Evolutionary conservation across 192 early-diverging fungal species (phyloP).

Genomic region (Jimgerdemannia lactiflua): DNA sequence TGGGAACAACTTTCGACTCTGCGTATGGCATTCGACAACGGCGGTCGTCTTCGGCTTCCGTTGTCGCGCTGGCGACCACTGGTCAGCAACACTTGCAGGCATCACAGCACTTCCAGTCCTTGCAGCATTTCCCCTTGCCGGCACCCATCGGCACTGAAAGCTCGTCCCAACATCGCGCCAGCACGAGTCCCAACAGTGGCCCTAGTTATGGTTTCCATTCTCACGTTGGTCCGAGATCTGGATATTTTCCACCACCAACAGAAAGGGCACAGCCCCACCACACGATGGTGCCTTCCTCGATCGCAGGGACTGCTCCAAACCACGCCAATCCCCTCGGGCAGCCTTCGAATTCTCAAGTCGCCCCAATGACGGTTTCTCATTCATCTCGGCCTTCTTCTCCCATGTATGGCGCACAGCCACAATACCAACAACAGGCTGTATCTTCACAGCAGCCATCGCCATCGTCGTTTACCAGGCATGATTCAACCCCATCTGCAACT

Average conservation of each 20-base stretch:
- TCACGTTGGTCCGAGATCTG: not conserved
- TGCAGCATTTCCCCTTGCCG: slow-evolving; percentile 22
- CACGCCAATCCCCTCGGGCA: not conserved
- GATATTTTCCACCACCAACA: not conserved
- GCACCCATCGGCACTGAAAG: slow-evolving; percentile 2
- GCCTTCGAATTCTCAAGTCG: not conserved
- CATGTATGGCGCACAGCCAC: not conserved
- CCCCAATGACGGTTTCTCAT: not conserved
- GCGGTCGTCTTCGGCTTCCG: not conserved
- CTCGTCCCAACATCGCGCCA: not conserved
- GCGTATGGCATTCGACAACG: not conserved
- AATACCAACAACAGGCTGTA: not conserved
- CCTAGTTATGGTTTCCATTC: not conserved
- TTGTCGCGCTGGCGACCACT: not conserved
- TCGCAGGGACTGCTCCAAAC: not conserved
- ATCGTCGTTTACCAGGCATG: not conserved
- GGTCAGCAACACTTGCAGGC: not conserved
- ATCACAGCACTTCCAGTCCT: slow-evolving; percentile 14
- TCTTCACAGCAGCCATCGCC: not conserved
- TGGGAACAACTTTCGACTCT: slow-evolving; percentile 18
- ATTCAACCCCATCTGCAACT: not conserved
- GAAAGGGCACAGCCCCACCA: not conserved
- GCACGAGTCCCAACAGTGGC: not conserved
- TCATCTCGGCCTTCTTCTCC: not conserved
- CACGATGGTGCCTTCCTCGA: not conserved